Evolutionary conservation across 192 early-diverging fungal genomes (phyloP).

Genomic region (Coemansia aciculifera): DNA sequence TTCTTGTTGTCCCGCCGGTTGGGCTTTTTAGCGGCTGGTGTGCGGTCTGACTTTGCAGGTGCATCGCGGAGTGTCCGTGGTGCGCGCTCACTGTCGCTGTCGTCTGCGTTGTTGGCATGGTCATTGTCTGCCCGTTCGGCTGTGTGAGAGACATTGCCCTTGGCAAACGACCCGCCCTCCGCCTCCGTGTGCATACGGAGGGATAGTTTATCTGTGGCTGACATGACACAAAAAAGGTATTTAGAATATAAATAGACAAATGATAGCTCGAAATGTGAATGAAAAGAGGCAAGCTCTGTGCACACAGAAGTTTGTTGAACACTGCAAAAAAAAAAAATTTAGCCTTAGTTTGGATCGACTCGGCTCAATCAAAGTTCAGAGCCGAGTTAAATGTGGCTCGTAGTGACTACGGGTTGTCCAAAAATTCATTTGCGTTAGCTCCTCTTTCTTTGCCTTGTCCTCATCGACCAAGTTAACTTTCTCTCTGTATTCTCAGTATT

Average conservation of each 20-base stretch:
- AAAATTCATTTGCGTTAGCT: not conserved
- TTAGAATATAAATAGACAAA: not conserved
- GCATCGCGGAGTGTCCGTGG: constrained; percentile 26
- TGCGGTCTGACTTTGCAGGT: constrained; percentile 13
- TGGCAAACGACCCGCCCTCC: constrained; percentile 11
- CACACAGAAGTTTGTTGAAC: not conserved
- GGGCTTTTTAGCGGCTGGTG: constrained; percentile 1
- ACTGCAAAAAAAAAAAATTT: not conserved
- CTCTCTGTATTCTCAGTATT: not conserved
- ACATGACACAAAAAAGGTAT: not conserved
- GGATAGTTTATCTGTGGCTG: not conserved
- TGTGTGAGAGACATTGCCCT: constrained; percentile 10
- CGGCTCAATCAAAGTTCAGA: not conserved
- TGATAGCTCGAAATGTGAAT: not conserved
- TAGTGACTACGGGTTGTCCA: not conserved
- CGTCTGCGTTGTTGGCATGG: not conserved
- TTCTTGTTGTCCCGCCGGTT: constrained; percentile 7
- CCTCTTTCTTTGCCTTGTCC: not conserved
- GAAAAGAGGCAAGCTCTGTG: not conserved
- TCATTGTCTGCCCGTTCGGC: not conserved
- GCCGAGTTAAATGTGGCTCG: not conserved
- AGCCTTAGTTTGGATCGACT: constrained; percentile 1
- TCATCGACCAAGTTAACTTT: not conserved
- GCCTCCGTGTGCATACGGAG: constrained; percentile 1
- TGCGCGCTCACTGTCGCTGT: constrained; percentile 11